A percentile compares a stretch with the other conserved stretches of the same genome.
phyloP scores from a whole-genome alignment of 306 rosid species.

The Vigna angularis region DNA sequence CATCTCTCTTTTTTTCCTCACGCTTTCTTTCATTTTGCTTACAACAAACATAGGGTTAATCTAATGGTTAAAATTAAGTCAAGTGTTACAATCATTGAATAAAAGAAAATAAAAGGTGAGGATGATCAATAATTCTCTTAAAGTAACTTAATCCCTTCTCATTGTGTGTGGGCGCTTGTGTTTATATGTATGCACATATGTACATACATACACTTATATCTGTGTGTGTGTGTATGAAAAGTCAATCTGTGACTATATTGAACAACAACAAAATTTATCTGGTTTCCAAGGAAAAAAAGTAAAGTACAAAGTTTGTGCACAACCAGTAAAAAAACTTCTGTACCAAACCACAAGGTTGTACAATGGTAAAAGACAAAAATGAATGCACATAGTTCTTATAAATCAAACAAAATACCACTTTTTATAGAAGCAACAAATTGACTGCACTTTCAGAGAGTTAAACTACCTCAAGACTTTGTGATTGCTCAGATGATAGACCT shows the following conservation, averaged over 20 bases:
- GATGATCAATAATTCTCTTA: too few species aligned
- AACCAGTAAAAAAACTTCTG: conserved; percentile 15
- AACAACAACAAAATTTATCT: conserved; percentile 17
- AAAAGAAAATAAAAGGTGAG: too few species aligned
- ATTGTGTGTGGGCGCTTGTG: too few species aligned
- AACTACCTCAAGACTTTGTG: conserved; percentile 62
- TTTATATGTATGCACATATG: too few species aligned
- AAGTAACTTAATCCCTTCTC: too few species aligned
- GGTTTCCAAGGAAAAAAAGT: conserved; percentile 20
- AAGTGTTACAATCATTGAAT: too few species aligned
- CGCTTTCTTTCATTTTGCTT: too few species aligned
- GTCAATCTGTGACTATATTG: neutral
- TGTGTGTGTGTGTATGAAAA: neutral
- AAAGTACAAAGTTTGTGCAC: neutral
- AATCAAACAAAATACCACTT: neutral
- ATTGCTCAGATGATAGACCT: conserved; percentile 53
- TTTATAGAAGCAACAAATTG: neutral
- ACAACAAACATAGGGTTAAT: too few species aligned
- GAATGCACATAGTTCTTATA: neutral
- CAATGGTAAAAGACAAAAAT: conserved; percentile 19
- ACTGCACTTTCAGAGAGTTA: conserved; percentile 16
- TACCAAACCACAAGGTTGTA: conserved; percentile 11
- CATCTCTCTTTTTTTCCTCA: too few species aligned
- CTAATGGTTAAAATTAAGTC: too few species aligned
- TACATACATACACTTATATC: too few species aligned